phyloP scores from a whole-genome alignment of 208 protist genomes.

The Acanthamoeba culbertsoni region DNA sequence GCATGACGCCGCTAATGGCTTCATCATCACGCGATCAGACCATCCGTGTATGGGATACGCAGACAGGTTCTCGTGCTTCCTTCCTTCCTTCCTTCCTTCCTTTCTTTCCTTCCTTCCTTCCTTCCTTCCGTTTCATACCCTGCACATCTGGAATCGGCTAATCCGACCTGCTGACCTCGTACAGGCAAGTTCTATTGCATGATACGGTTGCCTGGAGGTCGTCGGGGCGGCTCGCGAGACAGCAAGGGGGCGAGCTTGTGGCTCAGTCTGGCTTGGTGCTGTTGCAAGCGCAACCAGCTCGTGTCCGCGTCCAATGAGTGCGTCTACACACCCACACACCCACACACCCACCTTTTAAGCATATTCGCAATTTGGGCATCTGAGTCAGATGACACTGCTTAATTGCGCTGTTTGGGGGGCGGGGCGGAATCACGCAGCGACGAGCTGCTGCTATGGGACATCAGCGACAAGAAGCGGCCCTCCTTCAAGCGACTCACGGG shows the following conservation, averaged over 20 bases:
- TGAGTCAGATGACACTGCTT: not conserved
- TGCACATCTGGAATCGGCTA: not conserved
- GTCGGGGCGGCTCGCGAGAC: not conserved
- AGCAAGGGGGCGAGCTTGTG: not conserved
- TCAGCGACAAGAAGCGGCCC: not conserved
- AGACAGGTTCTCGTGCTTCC: constrained; percentile 6
- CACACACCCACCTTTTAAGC: not conserved
- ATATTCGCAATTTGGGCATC: no score
- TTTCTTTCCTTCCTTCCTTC: not conserved
- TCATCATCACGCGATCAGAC: constrained; percentile 30
- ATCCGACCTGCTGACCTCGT: not conserved
- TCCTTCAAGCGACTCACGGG: not conserved
- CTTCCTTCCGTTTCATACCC: not conserved
- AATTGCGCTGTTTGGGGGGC: not conserved
- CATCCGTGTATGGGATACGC: constrained; percentile 39
- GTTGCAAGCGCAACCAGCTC: not conserved
- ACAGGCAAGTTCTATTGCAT: constrained; percentile 34
- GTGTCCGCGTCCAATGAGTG: not conserved
- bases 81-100: not conserved
- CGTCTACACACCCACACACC: not conserved
- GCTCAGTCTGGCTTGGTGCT: not conserved
- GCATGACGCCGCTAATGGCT: not conserved
- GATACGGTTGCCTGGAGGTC: not conserved
- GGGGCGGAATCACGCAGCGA: no score
- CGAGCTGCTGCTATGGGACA: constrained; percentile 44